Conservation (phyloP, 768 basidiomycete genomes). For the Hydnum rufescens region DNA sequence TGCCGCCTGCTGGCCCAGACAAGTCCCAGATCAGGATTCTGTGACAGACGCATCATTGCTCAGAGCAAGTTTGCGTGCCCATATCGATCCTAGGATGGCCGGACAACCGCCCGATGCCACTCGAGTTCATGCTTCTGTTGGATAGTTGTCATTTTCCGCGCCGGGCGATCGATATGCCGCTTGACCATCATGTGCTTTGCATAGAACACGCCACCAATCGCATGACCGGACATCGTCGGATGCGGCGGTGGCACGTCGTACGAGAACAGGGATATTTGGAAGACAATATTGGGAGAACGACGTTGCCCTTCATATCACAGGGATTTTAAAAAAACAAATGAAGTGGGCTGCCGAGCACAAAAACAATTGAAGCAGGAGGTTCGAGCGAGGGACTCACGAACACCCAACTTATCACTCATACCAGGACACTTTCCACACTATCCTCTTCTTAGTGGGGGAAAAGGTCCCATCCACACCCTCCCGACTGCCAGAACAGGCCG, state of each 20-base stretch:
- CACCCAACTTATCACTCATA: slow-evolving; percentile 38
- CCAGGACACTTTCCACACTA: slow-evolving; percentile 35
- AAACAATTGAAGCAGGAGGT: slow-evolving; percentile 11
- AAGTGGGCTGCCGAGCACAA: slow-evolving; percentile 14
- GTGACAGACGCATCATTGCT: background rate
- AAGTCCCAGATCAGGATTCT: too few species aligned
- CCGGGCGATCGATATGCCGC: slow-evolving; percentile 31
- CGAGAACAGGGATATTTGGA: slow-evolving; percentile 68
- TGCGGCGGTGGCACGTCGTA: slow-evolving; percentile 56
- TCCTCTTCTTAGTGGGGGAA: background rate
- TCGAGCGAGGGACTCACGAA: slow-evolving; percentile 12
- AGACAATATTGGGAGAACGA: slow-evolving; percentile 41
- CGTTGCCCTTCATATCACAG: slow-evolving; percentile 1
- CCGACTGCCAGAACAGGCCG: slow-evolving; percentile 9
- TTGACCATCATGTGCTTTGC: slow-evolving; percentile 46
- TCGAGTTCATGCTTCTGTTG: slow-evolving; percentile 38
- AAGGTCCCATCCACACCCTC: background rate
- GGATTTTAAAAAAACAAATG: too few species aligned
- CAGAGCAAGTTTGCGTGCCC: slow-evolving; percentile 29
- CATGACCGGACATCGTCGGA: slow-evolving; percentile 41
- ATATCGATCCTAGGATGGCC: slow-evolving; percentile 40
- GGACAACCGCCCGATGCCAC: slow-evolving; percentile 23
- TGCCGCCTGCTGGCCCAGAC: too few species aligned
- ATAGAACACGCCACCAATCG: slow-evolving; percentile 46
- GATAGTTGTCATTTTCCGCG: slow-evolving; percentile 44